Base-by-base conservation (phyloP, 495 filamentous ascomycete species). In the Podospora pseudoanserina region DNA sequence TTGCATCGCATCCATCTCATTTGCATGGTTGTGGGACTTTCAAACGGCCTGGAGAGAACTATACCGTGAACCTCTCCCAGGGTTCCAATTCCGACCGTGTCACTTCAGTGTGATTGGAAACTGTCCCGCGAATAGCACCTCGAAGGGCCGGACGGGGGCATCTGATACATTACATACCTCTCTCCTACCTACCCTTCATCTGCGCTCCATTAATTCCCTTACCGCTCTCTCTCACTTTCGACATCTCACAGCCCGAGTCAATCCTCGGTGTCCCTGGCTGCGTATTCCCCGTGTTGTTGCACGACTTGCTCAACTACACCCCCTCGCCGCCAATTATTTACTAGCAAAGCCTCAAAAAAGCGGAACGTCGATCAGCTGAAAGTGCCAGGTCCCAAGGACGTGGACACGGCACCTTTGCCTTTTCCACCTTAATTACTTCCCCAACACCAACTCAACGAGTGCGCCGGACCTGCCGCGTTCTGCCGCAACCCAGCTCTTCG, bases 321-420 rank as follows among this genome's bases (percentile, higher is more conserved):
- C 23, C 34, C 55, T 26, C 55, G 23, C 55, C 55, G n/a, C 19
- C 55, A 58, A 26, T 58, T 26, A 58, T 18, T 2, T 23, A 18
- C 23, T 20, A 26, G n/a, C n/a, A 58, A 58, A 26, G n/a, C 55
- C 55, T 58, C 55, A 20, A 19, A 26, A 26, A 58, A 19, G 55
- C 55, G 55, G 55, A 26, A 58, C 55, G 55, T 58, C 55, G 55
- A 58, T 58, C 55, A 58, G 55, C 55, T 58, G 55, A 58, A 58
- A 58, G 23, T 19, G 18, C 55, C n/a, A 19, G 55, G 23, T 58
- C 23, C 55, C 55, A 26, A 58, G 55, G 55, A 58, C 23, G 55
- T 26, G 55, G 55, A 58, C 23, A 26, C 55, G 55, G n/a, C n/a
- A 19, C 72, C 56, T 28, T 84, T 84, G 82, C 80, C 81, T 19